Evolutionary conservation across 225 moss, liverwort and hornwort species (phyloP).

Genomic region (Lunularia cruciata): DNA sequence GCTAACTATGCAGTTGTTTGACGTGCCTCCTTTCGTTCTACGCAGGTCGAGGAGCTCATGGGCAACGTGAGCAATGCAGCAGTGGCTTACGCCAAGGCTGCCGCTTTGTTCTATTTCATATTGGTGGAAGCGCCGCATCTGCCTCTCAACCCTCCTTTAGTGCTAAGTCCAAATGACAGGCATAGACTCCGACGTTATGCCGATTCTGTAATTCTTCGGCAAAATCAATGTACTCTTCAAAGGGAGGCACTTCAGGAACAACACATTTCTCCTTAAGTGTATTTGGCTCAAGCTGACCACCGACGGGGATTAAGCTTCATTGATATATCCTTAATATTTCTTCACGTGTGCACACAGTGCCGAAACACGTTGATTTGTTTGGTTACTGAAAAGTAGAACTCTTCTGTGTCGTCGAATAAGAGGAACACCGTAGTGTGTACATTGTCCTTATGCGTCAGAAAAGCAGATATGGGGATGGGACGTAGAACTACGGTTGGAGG

Average conservation of each 20-base stretch:
- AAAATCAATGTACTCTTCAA: constrained; percentile 70
- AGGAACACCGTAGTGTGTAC: constrained; percentile 12
- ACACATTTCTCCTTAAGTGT: constrained; percentile 4
- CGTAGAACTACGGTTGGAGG: background rate
- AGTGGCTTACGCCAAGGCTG: constrained; percentile 65
- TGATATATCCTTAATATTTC: background rate
- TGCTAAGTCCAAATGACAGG: constrained; percentile 54
- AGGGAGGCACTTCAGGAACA: constrained; percentile 33
- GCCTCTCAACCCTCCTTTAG: constrained; percentile 80
- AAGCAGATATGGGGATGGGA: background rate
- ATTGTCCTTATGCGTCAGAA: constrained; percentile 8
- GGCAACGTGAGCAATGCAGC: constrained; percentile 67
- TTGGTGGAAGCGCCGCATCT: constrained; percentile 77
- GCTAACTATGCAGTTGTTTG: background rate
- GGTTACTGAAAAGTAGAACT: background rate
- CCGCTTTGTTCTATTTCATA: constrained; percentile 71
- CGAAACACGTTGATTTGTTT: constrained; percentile 1
- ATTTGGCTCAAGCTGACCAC: background rate
- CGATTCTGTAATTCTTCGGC: constrained; percentile 67
- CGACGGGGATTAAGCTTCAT: background rate
- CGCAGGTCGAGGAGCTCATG: constrained; percentile 92
- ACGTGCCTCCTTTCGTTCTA: background rate
- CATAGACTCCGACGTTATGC: constrained; percentile 79
- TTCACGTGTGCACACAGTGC: background rate
- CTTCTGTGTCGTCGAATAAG: constrained; percentile 1